Evolutionary conservation across 441 rosid genomes (phyloP).

Genomic region (Mallotus repandus): DNA sequence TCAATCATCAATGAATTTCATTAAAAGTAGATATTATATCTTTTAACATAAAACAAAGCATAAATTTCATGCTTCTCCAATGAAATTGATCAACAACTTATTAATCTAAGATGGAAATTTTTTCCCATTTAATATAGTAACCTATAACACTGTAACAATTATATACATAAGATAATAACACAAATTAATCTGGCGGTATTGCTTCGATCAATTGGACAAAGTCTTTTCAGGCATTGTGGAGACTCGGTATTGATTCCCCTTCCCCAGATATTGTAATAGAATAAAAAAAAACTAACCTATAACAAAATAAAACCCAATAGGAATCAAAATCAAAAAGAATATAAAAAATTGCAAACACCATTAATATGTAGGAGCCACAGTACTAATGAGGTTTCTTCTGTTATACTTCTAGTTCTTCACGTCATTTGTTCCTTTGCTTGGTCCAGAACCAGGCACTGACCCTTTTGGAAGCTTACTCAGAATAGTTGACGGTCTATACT

Average conservation of each 20-base stretch:
- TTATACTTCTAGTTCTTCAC: slow-evolving; percentile 29
- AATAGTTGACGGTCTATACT: slow-evolving; percentile 35
- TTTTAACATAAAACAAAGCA: no score
- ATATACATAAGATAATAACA: background rate
- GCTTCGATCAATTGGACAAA: no score
- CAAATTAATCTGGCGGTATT: no score
- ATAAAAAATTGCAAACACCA: background rate
- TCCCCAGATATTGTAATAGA: no score
- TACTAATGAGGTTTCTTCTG: background rate
- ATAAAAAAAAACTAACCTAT: background rate
- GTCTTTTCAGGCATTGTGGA: no score
- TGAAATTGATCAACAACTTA: no score
- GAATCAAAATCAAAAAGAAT: background rate
- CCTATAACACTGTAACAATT: background rate
- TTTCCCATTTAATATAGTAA: background rate
- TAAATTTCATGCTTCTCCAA: no score
- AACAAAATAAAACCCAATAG: background rate
- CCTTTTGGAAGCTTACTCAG: slow-evolving; percentile 58
- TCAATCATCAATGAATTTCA: no score
- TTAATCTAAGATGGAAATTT: no score
- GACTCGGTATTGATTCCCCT: no score
- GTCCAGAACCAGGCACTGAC: slow-evolving; percentile 43
- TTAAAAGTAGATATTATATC: no score
- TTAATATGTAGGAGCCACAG: background rate
- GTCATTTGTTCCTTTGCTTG: slow-evolving; percentile 47